Percentiles rank a stretch among this genome's conserved stretches.
Evolutionary conservation across 169 alveolate genomes (phyloP).

Genomic region (Theileria sp.): DNA sequence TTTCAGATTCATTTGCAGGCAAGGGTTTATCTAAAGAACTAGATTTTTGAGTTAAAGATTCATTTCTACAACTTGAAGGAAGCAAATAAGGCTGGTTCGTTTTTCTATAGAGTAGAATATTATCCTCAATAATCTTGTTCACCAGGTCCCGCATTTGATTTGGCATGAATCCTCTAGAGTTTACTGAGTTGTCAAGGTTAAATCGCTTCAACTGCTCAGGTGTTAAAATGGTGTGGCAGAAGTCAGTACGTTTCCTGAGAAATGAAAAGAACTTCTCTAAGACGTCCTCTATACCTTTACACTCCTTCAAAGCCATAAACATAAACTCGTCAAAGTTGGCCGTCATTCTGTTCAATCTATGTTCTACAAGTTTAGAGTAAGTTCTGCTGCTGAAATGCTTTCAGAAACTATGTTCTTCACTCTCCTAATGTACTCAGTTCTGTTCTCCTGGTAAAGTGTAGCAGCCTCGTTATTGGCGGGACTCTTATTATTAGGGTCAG

Average conservation of each 20-base stretch:
- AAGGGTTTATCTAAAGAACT: background rate
- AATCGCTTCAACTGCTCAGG: conserved; percentile 13
- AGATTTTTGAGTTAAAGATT: background rate
- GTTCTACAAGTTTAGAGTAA: conserved; percentile 10
- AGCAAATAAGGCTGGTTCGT: conserved; percentile 58
- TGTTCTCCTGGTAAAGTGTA: conserved; percentile 87
- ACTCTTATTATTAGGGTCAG: conserved; percentile 95
- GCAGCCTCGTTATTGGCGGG: conserved; percentile 99
- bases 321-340: conserved; percentile 52
- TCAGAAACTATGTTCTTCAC: conserved; percentile 88
- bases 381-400: conserved; percentile 56
- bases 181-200: conserved; percentile 43
- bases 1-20: background rate
- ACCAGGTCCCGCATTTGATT: conserved; percentile 34
- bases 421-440: conserved; percentile 88
- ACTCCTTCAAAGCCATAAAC: conserved; percentile 54
- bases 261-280: conserved; percentile 58
- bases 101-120: conserved; percentile 27
- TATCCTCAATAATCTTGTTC: conserved; percentile 27
- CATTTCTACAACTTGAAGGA: background rate
- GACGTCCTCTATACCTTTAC: conserved; percentile 43
- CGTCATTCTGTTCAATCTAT: conserved; percentile 1
- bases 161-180: conserved; percentile 48
- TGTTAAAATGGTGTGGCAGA: conserved; percentile 52
- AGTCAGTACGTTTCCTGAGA: conserved; percentile 62